Evolutionary conservation across 1,139 yeast species (phyloP).

Genomic region (Hansenula sp.): DNA sequence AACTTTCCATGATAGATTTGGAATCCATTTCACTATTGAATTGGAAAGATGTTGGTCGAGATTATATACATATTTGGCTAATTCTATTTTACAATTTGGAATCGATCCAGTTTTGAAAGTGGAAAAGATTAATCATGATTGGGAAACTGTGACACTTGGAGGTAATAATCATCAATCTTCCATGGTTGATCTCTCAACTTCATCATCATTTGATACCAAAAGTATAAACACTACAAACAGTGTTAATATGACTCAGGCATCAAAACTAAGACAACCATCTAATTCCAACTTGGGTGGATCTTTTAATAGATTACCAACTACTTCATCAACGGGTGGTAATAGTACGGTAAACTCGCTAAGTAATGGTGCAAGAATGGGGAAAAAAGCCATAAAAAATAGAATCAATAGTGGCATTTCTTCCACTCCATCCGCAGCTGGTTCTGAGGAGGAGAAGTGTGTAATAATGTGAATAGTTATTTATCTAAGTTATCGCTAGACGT

Average conservation of each 20-base stretch:
- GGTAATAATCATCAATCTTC: neutral
- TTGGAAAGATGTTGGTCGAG: slow-evolving; percentile 71
- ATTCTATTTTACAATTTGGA: slow-evolving; percentile 60
- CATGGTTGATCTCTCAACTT: neutral
- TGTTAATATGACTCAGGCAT: neutral
- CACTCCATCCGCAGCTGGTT: neutral
- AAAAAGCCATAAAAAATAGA: neutral
- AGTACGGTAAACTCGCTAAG: neutral
- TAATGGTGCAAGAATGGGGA: neutral
- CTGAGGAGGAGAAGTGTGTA: slow-evolving; percentile 3
- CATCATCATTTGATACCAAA: neutral
- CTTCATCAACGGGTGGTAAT: no score
- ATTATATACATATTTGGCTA: slow-evolving; percentile 50
- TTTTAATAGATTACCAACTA: neutral
- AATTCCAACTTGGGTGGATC: neutral
- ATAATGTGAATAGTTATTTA: neutral
- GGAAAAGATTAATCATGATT: slow-evolving; percentile 16
- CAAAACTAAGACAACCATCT: neutral
- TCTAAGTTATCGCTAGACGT: no score
- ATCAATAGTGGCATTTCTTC: neutral
- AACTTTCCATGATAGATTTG: slow-evolving; percentile 70
- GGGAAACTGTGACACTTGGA: slow-evolving; percentile 2
- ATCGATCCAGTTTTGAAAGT: slow-evolving; percentile 50
- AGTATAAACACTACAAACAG: neutral
- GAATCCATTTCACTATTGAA: slow-evolving; percentile 42